phyloP scores from a whole-genome alignment of 2,329 filamentous ascomycete species.

The Alternaria panax region DNA sequence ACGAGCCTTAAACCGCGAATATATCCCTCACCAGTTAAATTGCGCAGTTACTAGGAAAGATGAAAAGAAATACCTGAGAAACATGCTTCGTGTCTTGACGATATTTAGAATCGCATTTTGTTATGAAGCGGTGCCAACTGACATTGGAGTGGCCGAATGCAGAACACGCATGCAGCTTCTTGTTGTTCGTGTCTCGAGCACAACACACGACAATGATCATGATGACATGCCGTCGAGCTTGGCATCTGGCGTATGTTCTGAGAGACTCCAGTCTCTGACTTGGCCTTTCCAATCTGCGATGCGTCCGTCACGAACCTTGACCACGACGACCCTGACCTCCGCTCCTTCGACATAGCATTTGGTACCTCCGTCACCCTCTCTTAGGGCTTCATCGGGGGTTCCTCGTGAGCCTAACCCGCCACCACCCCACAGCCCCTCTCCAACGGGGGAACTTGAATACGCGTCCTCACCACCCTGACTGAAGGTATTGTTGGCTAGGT shows the following conservation, averaged over 20 bases:
- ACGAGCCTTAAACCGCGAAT: neutral
- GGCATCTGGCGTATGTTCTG: neutral
- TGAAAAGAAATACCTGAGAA: neutral
- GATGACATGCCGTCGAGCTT: conserved; percentile 1
- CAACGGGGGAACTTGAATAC: conserved; percentile 43
- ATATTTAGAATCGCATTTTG: neutral
- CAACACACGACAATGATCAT: neutral
- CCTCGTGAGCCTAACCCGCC: conserved; percentile 52
- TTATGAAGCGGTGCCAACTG: neutral
- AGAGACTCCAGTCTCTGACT: conserved; percentile 74
- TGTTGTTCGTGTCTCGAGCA: neutral
- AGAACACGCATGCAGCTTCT: neutral
- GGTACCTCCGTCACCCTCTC: conserved; percentile 57
- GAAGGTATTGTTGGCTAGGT: conserved; percentile 93
- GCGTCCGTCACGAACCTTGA: conserved; percentile 81
- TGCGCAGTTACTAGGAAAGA: neutral
- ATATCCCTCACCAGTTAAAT: neutral
- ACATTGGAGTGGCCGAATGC: neutral
- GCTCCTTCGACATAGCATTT: conserved; percentile 79
- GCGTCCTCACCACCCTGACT: conserved; percentile 51
- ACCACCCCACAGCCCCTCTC: conserved; percentile 54
- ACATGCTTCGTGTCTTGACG: neutral
- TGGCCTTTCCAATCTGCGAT: conserved; percentile 97
- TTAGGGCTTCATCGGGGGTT: conserved; percentile 50
- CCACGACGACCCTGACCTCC: conserved; percentile 86